phyloP scores from a whole-genome alignment of 805 yeast species.

The Torulaspora quercuum region DNA sequence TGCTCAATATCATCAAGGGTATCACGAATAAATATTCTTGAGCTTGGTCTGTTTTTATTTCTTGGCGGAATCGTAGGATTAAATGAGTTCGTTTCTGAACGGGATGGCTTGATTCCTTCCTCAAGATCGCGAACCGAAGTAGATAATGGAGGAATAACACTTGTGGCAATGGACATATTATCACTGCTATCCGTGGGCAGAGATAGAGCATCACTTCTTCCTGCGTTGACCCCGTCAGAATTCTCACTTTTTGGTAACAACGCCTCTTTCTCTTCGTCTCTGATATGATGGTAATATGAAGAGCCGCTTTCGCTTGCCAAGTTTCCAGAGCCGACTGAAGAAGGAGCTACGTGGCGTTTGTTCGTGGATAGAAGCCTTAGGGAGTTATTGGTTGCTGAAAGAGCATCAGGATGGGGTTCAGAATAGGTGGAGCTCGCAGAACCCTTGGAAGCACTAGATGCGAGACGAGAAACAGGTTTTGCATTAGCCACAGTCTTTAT shows the following conservation, averaged over 20 bases:
- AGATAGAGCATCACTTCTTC: background rate
- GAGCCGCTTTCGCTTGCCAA: conserved; percentile 27
- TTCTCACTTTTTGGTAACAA: conserved; percentile 4
- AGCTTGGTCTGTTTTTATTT: conserved; percentile 33
- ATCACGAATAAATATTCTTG: conserved; percentile 28
- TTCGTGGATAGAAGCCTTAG: conserved; percentile 17
- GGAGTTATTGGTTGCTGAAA: conserved; percentile 10
- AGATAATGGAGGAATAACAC: conserved; percentile 28
- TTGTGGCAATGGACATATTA: conserved; percentile 25
- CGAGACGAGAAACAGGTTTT: conserved; percentile 23
- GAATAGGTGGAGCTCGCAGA: conserved; percentile 10
- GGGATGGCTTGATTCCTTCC: conserved; percentile 19
- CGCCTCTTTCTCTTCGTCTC: conserved; percentile 6
- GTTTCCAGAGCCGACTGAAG: conserved; percentile 24
- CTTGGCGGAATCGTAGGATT: conserved; percentile 37
- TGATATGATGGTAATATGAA: conserved; percentile 17
- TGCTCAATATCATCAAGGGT: conserved; percentile 24
- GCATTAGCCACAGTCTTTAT: conserved; percentile 23
- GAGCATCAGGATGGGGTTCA: conserved; percentile 1
- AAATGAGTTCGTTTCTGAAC: conserved; percentile 23
- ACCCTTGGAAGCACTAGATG: conserved; percentile 11
- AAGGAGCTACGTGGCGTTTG: conserved; percentile 17
- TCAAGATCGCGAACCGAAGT: conserved; percentile 20
- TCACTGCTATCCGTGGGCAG: conserved; percentile 15
- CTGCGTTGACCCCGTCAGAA: conserved; percentile 3